Evolutionary conservation across 2,329 filamentous ascomycete genomes (phyloP).

Genomic region (Leptosphaerulina australis): DNA sequence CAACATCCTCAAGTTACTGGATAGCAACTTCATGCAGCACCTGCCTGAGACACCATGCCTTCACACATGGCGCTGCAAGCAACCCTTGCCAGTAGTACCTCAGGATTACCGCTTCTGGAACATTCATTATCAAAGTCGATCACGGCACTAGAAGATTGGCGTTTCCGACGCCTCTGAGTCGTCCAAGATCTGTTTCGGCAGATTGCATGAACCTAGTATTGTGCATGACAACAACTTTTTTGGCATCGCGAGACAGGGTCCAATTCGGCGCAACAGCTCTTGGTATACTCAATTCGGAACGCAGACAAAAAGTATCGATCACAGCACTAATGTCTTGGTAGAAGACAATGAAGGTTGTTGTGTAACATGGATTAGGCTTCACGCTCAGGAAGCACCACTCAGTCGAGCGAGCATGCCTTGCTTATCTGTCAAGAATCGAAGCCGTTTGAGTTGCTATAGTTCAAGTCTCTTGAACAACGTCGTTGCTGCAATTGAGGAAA

Average conservation of each 20-base stretch:
- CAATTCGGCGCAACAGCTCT: conserved; percentile 10
- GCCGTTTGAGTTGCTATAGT: too few relatives aligned
- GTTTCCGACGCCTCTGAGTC: conserved; percentile 15
- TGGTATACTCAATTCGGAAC: conserved; percentile 30
- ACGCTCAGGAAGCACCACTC: conserved; percentile 6
- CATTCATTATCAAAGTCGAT: conserved; percentile 11
- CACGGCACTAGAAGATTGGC: conserved; percentile 31
- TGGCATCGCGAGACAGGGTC: conserved; percentile 1
- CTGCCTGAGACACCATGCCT: conserved; percentile 5
- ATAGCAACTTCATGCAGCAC: not conserved
- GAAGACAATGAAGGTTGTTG: conserved; percentile 11
- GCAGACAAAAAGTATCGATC: conserved; percentile 24
- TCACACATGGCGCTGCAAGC: conserved; percentile 1
- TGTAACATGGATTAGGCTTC: conserved; percentile 5
- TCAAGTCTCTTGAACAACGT: too few relatives aligned
- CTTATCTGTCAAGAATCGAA: too few relatives aligned
- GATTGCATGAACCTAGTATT: conserved; percentile 1
- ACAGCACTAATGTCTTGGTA: conserved; percentile 39
- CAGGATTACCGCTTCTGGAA: conserved; percentile 6
- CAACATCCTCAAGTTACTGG: not conserved
- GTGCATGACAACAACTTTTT: conserved; percentile 4
- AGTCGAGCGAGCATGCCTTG: too few relatives aligned
- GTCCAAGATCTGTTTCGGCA: conserved; percentile 5
- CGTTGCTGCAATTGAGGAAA: too few relatives aligned
- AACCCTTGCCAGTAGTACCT: not conserved